Base-by-base conservation (phyloP, 495 filamentous ascomycete genomes). In the Collariella sp. region DNA sequence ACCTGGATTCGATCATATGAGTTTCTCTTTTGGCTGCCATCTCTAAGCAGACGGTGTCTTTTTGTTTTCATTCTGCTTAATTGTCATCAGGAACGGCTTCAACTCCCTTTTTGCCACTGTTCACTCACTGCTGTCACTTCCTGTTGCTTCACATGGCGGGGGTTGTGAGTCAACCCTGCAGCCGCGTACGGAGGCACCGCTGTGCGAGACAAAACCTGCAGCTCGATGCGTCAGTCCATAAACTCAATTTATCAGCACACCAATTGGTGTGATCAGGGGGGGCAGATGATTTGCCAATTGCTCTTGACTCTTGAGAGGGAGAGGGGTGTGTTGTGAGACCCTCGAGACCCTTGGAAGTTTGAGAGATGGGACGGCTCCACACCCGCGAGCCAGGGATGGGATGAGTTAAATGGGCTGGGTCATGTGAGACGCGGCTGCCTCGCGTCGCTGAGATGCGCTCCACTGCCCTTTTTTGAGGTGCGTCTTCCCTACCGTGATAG, bases 391-490 rank as follows among this genome's bases (percentile, higher is more conserved):
- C 26, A 31, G 26, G 26, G 23, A 23, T 42, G 58, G 48, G 23
- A 23, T 42, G 58, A 44, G 39, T 54, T 50, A 53, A 60, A 49
- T 54, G 23, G 52, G 24, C 19, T 35, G n/a, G n/a, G 60, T 66
- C 63, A 66, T 58, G 61, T 66, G 63, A 55, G 46, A 34, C 63
- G 63, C 40, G 63, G 53, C 35, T 64, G 58, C 54, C 50, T 66
- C 63, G 63, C 63, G 63, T 66, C 54, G 43, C 43, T 34, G 11
- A 31, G 39, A 15, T 5, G 44, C 16, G 35, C 55, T 59, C 52
- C 59, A 45, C 20, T 18, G 45, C 42, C 31, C 5, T 19, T 60
- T 60, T 60, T 60, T 38, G 42, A 52, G 50, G 46, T 60, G 63
- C 61, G 61, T 63, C 61, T 52, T 24, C 16, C 34, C 47, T 34